Conservation (phyloP, 371 early-diverging fungal species). For the Dinochytrium kinnereticum region DNA sequence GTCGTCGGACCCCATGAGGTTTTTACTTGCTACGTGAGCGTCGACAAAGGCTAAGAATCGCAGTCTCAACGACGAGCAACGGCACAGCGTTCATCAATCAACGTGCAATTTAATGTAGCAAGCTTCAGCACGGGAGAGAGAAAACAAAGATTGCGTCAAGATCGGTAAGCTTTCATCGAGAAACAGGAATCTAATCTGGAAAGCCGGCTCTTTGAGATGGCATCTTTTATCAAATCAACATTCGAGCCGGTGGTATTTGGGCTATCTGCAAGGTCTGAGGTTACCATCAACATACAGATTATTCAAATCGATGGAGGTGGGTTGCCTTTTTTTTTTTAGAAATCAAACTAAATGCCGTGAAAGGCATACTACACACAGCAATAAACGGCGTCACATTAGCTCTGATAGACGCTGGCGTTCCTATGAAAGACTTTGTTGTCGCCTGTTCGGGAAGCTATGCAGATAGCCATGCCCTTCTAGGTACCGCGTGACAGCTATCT, state of each 20-base stretch:
- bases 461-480: slow-evolving; percentile 80
- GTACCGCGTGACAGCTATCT: too few species aligned
- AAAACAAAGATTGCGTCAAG: slow-evolving; percentile 76
- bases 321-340: not conserved
- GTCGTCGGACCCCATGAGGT: slow-evolving; percentile 96
- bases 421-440: slow-evolving; percentile 94
- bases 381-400: slow-evolving; percentile 96
- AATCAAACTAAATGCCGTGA: not conserved
- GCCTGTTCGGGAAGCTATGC: slow-evolving; percentile 94
- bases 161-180: slow-evolving; percentile 73
- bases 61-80: slow-evolving; percentile 64
- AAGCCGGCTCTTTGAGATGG: slow-evolving; percentile 85
- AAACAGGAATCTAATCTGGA: not conserved
- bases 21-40: not conserved
- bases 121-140: slow-evolving; percentile 92
- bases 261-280: slow-evolving; percentile 76
- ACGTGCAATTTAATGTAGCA: slow-evolving; percentile 89
- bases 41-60: slow-evolving; percentile 21
- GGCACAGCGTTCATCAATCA: slow-evolving; percentile 77
- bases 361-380: slow-evolving; percentile 70
- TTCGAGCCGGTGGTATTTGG: slow-evolving; percentile 89
- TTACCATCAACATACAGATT: slow-evolving; percentile 89
- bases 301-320: slow-evolving; percentile 91
- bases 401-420: slow-evolving; percentile 95
- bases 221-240: slow-evolving; percentile 83